Percentiles rank a stretch among this genome's conserved stretches.
Evolutionary conservation across 257 asterid genomes (phyloP).

Genomic region (Cruciata laevipes): DNA sequence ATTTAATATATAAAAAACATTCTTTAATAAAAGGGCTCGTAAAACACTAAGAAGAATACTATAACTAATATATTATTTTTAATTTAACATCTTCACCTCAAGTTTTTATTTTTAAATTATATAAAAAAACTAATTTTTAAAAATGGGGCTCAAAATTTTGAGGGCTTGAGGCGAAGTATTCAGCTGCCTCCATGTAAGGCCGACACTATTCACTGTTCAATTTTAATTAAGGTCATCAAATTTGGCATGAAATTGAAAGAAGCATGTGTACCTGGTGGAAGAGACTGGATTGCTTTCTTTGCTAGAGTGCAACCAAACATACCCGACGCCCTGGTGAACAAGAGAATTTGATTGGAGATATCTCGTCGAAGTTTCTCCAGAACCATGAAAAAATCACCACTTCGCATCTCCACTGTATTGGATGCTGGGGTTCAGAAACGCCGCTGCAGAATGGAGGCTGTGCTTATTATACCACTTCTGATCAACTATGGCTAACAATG

Average conservation of each 20-base stretch:
- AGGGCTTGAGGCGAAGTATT: too few relatives aligned
- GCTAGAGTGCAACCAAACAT: slow-evolving; percentile 94
- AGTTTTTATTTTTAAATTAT: too few relatives aligned
- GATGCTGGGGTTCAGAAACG: slow-evolving; percentile 79
- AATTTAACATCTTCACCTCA: too few relatives aligned
- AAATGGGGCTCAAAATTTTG: too few relatives aligned
- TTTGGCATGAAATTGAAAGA: slow-evolving; percentile 1
- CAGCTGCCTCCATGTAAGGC: too few relatives aligned
- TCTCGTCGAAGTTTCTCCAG: slow-evolving; percentile 83
- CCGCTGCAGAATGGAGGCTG: slow-evolving; percentile 89
- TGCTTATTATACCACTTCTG: slow-evolving; percentile 78
- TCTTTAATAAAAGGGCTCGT: too few relatives aligned
- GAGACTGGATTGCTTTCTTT: slow-evolving; percentile 77
- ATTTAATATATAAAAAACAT: too few relatives aligned
- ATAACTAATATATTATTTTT: too few relatives aligned
- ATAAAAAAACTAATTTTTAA: too few relatives aligned
- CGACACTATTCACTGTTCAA: too few relatives aligned
- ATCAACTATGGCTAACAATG: slow-evolving; percentile 73
- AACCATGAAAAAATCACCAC: slow-evolving; percentile 69
- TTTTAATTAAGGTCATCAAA: too few relatives aligned
- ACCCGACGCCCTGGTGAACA: slow-evolving; percentile 66
- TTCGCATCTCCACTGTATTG: slow-evolving; percentile 85
- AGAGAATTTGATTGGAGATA: slow-evolving; percentile 64
- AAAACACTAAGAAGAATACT: too few relatives aligned
- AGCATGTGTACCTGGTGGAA: slow-evolving; percentile 56